Evolutionary conservation across 1,139 yeast species (phyloP).

Genomic region (Spathaspora sp.): DNA sequence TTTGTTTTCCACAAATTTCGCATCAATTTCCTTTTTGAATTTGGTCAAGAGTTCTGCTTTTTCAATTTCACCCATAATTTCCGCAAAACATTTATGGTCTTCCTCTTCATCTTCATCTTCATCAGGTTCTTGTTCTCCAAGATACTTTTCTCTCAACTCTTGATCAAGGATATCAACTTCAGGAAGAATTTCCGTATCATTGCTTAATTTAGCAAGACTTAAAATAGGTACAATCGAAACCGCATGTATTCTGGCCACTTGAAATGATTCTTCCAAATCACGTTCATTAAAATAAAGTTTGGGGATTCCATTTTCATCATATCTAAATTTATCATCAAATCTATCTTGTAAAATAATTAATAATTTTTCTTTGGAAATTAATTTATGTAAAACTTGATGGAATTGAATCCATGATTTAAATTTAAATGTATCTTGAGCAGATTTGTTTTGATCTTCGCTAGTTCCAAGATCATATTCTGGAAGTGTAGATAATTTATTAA

Average conservation of each 20-base stretch:
- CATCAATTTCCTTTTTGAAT: slow-evolving; percentile 77
- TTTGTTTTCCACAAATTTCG: slow-evolving; percentile 81
- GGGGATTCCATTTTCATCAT: slow-evolving; percentile 82
- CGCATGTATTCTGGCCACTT: slow-evolving; percentile 58
- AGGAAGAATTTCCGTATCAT: slow-evolving; percentile 58
- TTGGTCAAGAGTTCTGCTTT: slow-evolving; percentile 56
- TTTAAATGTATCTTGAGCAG: slow-evolving; percentile 44
- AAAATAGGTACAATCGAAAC: slow-evolving; percentile 58
- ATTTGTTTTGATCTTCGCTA: slow-evolving; percentile 37
- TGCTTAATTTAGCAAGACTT: slow-evolving; percentile 53
- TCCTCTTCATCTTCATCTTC: slow-evolving; percentile 41
- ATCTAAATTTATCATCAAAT: slow-evolving; percentile 82
- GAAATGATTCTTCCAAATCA: slow-evolving; percentile 70
- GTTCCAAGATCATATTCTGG: slow-evolving; percentile 66
- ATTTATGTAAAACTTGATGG: slow-evolving; percentile 57
- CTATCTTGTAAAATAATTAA: slow-evolving; percentile 59
- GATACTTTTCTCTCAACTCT: slow-evolving; percentile 22
- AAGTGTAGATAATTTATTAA: slow-evolving; percentile 36
- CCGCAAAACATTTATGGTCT: slow-evolving; percentile 44
- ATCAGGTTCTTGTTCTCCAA: slow-evolving; percentile 31
- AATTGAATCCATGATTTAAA: slow-evolving; percentile 66
- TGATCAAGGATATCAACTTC: slow-evolving; percentile 44
- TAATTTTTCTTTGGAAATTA: slow-evolving; percentile 57
- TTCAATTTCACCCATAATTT: slow-evolving; percentile 57
- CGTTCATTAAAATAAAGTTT: slow-evolving; percentile 72